Evolutionary conservation across 2,329 filamentous ascomycete species (phyloP).

Genomic region (Pseudogymnoascus sp.): DNA sequence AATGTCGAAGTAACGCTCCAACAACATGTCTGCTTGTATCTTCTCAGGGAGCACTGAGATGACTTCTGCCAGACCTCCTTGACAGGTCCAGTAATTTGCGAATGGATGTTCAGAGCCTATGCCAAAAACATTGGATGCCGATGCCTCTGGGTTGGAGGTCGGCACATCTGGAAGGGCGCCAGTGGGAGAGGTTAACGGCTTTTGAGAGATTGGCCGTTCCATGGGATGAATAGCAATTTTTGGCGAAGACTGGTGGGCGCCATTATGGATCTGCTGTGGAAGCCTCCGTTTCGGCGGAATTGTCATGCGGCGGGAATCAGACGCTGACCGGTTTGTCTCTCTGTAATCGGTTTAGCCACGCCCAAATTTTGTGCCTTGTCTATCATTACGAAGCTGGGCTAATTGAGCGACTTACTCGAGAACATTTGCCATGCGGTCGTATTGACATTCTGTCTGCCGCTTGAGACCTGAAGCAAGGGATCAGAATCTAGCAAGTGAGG

Average conservation of each 20-base stretch:
- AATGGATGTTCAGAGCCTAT: slow-evolving; percentile 73
- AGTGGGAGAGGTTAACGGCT: slow-evolving; percentile 35
- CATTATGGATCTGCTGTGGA: slow-evolving; percentile 11
- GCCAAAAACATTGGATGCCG: slow-evolving; percentile 72
- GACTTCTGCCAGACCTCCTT: slow-evolving; percentile 67
- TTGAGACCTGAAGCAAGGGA: slow-evolving; percentile 54
- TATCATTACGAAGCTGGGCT: background rate
- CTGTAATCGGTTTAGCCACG: slow-evolving; percentile 29
- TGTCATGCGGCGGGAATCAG: slow-evolving; percentile 49
- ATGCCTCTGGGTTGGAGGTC: slow-evolving; percentile 61
- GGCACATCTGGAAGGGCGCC: slow-evolving; percentile 66
- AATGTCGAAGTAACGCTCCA: slow-evolving; percentile 58
- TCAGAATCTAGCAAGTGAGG: slow-evolving; percentile 3
- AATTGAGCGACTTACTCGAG: slow-evolving; percentile 53
- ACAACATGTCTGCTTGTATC: slow-evolving; percentile 64
- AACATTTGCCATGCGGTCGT: slow-evolving; percentile 69
- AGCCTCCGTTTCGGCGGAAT: slow-evolving; percentile 48
- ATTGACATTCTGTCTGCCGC: slow-evolving; percentile 66
- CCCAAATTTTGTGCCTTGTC: background rate
- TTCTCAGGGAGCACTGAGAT: slow-evolving; percentile 70
- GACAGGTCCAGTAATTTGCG: slow-evolving; percentile 78
- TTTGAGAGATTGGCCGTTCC: slow-evolving; percentile 31
- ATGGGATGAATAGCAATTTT: slow-evolving; percentile 49
- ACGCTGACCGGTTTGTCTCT: slow-evolving; percentile 49
- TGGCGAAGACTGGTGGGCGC: slow-evolving; percentile 33